A percentile compares a stretch with the other conserved stretches of the same genome.
Conservation (phyloP, 805 yeast genomes). For the Kurtzmaniella cleridarum region DNA sequence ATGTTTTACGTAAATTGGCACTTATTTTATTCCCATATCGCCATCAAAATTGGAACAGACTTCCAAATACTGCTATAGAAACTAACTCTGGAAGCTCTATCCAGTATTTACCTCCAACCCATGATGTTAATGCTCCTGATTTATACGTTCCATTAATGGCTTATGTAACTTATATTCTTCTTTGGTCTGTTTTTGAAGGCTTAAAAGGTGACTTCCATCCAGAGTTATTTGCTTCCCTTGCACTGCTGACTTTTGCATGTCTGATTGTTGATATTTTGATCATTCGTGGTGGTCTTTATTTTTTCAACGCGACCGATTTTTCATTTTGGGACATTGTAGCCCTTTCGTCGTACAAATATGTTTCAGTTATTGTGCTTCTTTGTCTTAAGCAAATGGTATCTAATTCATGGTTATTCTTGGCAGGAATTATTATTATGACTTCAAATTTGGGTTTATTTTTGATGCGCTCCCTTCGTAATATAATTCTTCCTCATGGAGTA, state of each 20-base stretch:
- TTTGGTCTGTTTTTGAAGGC: slow-evolving; percentile 83
- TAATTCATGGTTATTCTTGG: slow-evolving; percentile 31
- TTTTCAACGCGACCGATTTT: slow-evolving; percentile 59
- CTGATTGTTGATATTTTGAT: slow-evolving; percentile 70
- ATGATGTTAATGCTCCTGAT: slow-evolving; percentile 93
- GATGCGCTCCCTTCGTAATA: slow-evolving; percentile 63
- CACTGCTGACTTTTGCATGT: slow-evolving; percentile 82
- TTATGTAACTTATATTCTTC: slow-evolving; percentile 75
- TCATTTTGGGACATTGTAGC: slow-evolving; percentile 75
- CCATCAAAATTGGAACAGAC: slow-evolving; percentile 78
- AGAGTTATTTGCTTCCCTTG: slow-evolving; percentile 78
- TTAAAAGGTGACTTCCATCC: slow-evolving; percentile 89
- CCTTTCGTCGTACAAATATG: slow-evolving; percentile 91
- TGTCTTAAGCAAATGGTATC: slow-evolving; percentile 44
- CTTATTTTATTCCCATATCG: slow-evolving; percentile 82
- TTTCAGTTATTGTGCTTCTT: slow-evolving; percentile 62
- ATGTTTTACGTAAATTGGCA: slow-evolving; percentile 68
- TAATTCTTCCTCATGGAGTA: slow-evolving; percentile 53
- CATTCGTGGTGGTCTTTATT: slow-evolving; percentile 76
- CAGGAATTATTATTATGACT: slow-evolving; percentile 27
- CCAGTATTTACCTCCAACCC: slow-evolving; percentile 66
- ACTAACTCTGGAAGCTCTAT: slow-evolving; percentile 19
- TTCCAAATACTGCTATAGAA: slow-evolving; percentile 27
- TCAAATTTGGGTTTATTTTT: slow-evolving; percentile 52
- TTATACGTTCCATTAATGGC: slow-evolving; percentile 95